Evolutionary conservation across 352 stramenopile species (phyloP).

Genomic region (Globisporangium viniferum): DNA sequence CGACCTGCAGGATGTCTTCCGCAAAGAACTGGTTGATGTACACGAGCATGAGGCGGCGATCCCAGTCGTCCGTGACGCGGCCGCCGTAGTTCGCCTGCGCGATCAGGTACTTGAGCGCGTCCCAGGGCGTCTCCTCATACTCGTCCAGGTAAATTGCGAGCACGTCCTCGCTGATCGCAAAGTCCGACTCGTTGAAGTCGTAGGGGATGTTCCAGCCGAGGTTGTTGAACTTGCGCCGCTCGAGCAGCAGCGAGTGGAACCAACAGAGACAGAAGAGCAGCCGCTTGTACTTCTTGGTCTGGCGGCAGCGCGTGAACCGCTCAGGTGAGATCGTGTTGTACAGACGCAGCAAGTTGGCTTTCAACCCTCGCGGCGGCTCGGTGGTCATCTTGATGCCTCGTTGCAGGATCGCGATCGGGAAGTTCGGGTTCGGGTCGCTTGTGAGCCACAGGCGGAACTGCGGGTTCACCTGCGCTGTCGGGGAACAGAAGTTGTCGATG

Average conservation of each 20-base stretch:
- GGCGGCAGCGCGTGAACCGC: constrained; percentile 79
- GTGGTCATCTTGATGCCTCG: constrained; percentile 96
- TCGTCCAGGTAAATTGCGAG: constrained; percentile 93
- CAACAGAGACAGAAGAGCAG: constrained; percentile 94
- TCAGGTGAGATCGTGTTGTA: constrained; percentile 93
- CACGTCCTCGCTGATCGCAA: constrained; percentile 95
- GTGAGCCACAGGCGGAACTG: constrained; percentile 94
- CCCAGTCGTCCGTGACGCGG: constrained; percentile 95
- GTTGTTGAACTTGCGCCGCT: constrained; percentile 96
- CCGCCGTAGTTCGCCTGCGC: constrained; percentile 96
- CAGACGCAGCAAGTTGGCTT: constrained; percentile 91
- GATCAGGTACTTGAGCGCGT: constrained; percentile 95
- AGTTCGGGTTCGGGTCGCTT: constrained; percentile 91
- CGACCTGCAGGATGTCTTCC: constrained; percentile 80
- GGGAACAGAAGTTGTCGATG: constrained; percentile 85
- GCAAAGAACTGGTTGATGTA: constrained; percentile 96
- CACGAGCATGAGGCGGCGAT: constrained; percentile 93
- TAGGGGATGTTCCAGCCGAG: constrained; percentile 98
- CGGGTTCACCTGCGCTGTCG: constrained; percentile 61
- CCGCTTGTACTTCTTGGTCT: constrained; percentile 90
- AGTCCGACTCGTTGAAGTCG: constrained; percentile 97
- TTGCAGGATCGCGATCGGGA: constrained; percentile 95
- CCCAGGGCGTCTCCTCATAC: constrained; percentile 91
- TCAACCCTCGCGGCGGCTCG: constrained; percentile 90
- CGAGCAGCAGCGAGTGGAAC: constrained; percentile 95